Percentiles rank a stretch among this genome's conserved stretches.
phyloP scores from a whole-genome alignment of 2,329 filamentous ascomycete genomes.

The Hypoxylon rubiginosum region DNA sequence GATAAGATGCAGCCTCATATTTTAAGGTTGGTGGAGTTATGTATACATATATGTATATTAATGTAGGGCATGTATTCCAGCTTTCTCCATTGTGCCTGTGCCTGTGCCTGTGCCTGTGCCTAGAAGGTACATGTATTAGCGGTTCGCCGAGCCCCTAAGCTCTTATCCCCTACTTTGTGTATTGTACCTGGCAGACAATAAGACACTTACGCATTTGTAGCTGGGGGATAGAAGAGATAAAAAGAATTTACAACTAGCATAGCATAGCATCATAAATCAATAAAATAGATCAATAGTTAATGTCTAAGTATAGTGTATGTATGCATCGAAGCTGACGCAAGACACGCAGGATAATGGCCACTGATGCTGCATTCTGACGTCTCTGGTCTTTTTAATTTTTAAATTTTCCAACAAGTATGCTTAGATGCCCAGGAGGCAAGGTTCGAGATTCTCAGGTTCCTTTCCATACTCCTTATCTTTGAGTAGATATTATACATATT shows the following conservation, averaged over 20 bases:
- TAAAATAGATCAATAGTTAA: slow-evolving; percentile 10
- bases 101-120: too few relatives aligned
- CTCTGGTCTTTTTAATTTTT: not conserved
- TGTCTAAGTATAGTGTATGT: slow-evolving; percentile 6
- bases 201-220: not conserved
- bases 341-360: slow-evolving; percentile 26
- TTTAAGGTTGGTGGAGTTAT: slow-evolving; percentile 39
- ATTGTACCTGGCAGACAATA: not conserved
- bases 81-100: too few relatives aligned
- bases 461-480: not conserved
- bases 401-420: not conserved
- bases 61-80: slow-evolving; percentile 10
- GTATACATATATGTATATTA: too few relatives aligned
- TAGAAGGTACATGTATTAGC: slow-evolving; percentile 18
- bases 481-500: too few relatives aligned
- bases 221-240: slow-evolving; percentile 10
- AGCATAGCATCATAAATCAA: slow-evolving; percentile 15
- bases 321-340: slow-evolving; percentile 30
- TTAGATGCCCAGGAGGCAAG: not conserved
- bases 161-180: too few relatives aligned
- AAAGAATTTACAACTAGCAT: slow-evolving; percentile 6
- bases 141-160: slow-evolving; percentile 18
- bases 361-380: not conserved
- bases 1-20: slow-evolving; percentile 28
- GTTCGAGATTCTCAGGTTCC: not conserved